Evolutionary conservation across 495 filamentous ascomycete species (phyloP).

Genomic region (Schizothecium vesticola): DNA sequence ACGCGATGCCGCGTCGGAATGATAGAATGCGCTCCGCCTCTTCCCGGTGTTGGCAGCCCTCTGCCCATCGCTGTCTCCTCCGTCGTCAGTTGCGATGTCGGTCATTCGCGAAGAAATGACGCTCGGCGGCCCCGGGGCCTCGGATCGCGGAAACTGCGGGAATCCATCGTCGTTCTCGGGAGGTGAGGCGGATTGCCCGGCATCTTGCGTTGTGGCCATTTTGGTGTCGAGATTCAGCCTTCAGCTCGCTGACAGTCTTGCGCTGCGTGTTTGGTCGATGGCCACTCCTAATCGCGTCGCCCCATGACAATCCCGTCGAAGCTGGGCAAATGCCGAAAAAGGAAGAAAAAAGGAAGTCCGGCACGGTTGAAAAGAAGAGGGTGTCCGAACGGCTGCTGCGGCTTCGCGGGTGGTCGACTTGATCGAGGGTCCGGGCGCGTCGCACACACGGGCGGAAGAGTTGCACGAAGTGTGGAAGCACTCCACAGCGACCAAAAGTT

Average conservation of each 20-base stretch:
- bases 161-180: conserved; percentile 35
- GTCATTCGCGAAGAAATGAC: conserved; percentile 84
- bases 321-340: neutral
- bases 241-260: neutral
- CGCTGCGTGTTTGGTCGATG: neutral
- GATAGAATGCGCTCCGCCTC: conserved; percentile 33
- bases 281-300: neutral
- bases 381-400: neutral
- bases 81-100: conserved; percentile 60
- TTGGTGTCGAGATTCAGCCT: neutral
- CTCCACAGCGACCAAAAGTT: neutral
- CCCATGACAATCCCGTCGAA: neutral
- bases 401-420: neutral
- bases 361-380: neutral
- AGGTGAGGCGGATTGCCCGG: conserved; percentile 32
- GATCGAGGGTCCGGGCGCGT: conserved; percentile 25
- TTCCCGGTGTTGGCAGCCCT: conserved; percentile 28
- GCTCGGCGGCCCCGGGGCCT: conserved; percentile 46
- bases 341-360: neutral
- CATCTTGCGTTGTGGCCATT: conserved; percentile 35
- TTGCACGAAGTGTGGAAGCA: neutral
- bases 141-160: conserved; percentile 35
- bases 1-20: conserved; percentile 43
- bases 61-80: conserved; percentile 34
- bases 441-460: conserved; percentile 7